A percentile compares a stretch with the other conserved stretches of the same genome.
These are phyloP conservation scores for Mycena galopus DNA, from an alignment of 768 basidiomycete genomes.

Conservation along the genomic window DNA sequence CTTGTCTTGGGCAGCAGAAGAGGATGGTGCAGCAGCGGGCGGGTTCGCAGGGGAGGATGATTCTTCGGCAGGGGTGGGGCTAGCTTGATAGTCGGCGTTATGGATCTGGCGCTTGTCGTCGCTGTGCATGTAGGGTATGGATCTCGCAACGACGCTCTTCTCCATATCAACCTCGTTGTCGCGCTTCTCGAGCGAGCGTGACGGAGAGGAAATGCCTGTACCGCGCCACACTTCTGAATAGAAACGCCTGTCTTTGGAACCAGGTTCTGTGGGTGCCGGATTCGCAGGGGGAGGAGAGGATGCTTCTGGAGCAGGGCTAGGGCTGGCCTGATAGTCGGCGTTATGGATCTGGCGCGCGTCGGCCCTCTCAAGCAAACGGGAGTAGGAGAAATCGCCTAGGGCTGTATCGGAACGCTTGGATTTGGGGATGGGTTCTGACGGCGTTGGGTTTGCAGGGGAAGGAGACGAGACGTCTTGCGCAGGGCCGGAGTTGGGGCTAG, in stretches of 20 bases:
- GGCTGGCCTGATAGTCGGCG: conserved; percentile 33
- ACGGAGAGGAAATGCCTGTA: no score
- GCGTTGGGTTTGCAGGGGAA: not conserved
- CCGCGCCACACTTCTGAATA: conserved; percentile 17
- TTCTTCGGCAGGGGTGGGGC: no score
- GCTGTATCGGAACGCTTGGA: conserved; percentile 30
- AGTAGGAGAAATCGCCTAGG: not conserved
- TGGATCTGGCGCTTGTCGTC: no score
- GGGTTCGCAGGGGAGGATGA: not conserved
- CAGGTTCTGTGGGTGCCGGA: not conserved
- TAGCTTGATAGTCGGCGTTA: no score
- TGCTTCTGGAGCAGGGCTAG: not conserved
- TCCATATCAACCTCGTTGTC: not conserved
- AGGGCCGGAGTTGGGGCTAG: conserved; percentile 10
- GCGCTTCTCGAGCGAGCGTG: not conserved
- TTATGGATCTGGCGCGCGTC: conserved; percentile 35
- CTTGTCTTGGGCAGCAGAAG: conserved; percentile 15
- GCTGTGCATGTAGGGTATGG: no score
- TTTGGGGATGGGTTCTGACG: not conserved
- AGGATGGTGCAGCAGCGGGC: conserved; percentile 1
- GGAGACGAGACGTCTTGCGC: conserved; percentile 1
- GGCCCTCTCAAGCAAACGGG: not conserved
- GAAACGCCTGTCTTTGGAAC: conserved; percentile 11
- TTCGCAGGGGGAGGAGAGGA: not conserved
- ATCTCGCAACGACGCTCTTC: no score